A percentile compares a stretch with the other conserved stretches of the same genome.
These are phyloP conservation scores for Pseudevernia furfuracea DNA, from an alignment of 495 filamentous ascomycete genomes.

Conservation along the genomic window DNA sequence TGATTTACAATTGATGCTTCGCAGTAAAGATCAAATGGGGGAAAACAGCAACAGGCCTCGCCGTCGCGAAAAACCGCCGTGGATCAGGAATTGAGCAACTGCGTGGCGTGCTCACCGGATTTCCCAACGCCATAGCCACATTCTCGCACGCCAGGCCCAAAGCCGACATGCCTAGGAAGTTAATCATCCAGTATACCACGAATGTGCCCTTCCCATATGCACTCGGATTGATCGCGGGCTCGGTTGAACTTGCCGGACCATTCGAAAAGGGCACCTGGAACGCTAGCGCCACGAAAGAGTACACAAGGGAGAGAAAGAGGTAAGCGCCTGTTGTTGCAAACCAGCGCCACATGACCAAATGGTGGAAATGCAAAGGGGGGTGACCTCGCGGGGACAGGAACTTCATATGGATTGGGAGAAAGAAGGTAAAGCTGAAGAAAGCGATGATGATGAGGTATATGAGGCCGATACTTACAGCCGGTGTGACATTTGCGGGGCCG, in stretches of 20 bases:
- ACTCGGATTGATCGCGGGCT: slow-evolving; percentile 43
- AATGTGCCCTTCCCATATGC: slow-evolving; percentile 56
- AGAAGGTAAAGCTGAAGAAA: slow-evolving; percentile 66
- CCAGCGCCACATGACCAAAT: slow-evolving; percentile 57
- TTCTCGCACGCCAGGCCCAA: slow-evolving; percentile 64
- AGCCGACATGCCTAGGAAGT: slow-evolving; percentile 62
- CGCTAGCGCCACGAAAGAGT: slow-evolving; percentile 57
- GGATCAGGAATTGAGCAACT: too few relatives aligned
- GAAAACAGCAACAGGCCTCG: not conserved
- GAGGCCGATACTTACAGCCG: slow-evolving; percentile 56
- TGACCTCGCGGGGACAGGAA: slow-evolving; percentile 44
- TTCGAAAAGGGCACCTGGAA: slow-evolving; percentile 57
- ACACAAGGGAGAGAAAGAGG: slow-evolving; percentile 58
- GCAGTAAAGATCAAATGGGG: too few relatives aligned
- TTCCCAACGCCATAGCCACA: slow-evolving; percentile 59
- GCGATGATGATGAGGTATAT: slow-evolving; percentile 69
- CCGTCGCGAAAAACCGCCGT: not conserved
- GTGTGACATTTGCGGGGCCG: slow-evolving; percentile 46
- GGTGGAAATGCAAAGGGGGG: slow-evolving; percentile 51
- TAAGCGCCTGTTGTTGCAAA: slow-evolving; percentile 52
- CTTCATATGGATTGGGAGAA: slow-evolving; percentile 57
- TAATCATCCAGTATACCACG: slow-evolving; percentile 67
- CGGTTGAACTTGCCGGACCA: slow-evolving; percentile 35
- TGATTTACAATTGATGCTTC: not conserved
- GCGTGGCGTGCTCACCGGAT: slow-evolving; percentile 31